Percentiles rank a stretch among this genome's conserved stretches.
Conservation (phyloP, 1,139 yeast species). For the Blastobotrys indianensis region DNA sequence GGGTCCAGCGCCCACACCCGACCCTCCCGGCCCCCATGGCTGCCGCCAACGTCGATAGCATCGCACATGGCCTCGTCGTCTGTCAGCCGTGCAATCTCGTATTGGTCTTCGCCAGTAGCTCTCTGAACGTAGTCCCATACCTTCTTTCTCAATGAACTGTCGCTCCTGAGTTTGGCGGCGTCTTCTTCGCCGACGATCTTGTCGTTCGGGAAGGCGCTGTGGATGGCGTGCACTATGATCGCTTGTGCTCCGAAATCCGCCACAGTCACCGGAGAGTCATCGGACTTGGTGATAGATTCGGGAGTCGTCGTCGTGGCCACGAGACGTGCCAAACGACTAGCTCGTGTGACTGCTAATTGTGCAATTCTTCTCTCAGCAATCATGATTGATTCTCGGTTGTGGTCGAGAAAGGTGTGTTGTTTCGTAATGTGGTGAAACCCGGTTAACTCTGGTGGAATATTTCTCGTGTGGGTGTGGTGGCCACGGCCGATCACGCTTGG, state of each 20-base stretch:
- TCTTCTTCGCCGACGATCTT: constrained; percentile 94
- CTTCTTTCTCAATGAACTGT: constrained; percentile 41
- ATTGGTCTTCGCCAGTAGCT: constrained; percentile 27
- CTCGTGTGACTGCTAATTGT: constrained; percentile 83
- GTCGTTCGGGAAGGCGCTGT: constrained; percentile 72
- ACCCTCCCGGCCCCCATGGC: constrained; percentile 69
- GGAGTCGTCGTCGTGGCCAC: constrained; percentile 44
- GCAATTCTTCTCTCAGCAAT: constrained; percentile 63
- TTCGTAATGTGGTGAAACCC: too few species aligned
- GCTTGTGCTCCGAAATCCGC: constrained; percentile 98
- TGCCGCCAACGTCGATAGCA: constrained; percentile 73
- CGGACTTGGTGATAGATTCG: constrained; percentile 67
- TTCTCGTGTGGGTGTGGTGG: too few species aligned
- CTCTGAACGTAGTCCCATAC: constrained; percentile 33
- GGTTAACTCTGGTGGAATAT: too few species aligned
- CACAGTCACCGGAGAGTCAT: constrained; percentile 90
- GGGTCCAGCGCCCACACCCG: constrained; percentile 98
- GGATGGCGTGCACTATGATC: constrained; percentile 76
- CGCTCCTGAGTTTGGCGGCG: constrained; percentile 54
- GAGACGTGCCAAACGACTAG: constrained; percentile 67
- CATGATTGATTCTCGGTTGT: constrained; percentile 8
- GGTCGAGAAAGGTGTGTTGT: too few species aligned
- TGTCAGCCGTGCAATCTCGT: constrained; percentile 34
- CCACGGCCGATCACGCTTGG: too few species aligned
- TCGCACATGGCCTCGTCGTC: constrained; percentile 49